Evolutionary conservation across 805 yeast genomes (phyloP).

Genomic region (Kodamaea fukazawae): DNA sequence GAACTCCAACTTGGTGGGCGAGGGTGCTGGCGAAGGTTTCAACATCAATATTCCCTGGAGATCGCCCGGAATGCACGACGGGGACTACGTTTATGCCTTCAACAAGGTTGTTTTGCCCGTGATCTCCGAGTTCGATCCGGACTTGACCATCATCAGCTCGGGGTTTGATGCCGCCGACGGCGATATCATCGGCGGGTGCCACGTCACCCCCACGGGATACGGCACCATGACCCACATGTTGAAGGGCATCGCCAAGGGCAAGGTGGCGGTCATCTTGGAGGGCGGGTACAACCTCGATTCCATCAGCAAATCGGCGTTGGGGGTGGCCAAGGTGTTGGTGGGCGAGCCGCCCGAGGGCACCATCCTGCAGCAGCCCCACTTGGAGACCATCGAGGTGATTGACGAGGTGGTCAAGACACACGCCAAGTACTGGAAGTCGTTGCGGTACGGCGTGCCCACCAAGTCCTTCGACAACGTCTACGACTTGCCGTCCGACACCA

Average conservation of each 20-base stretch:
- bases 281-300: constrained; percentile 96
- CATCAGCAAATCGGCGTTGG: constrained; percentile 84
- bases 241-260: constrained; percentile 84
- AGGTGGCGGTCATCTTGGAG: constrained; percentile 83
- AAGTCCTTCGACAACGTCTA: constrained; percentile 39
- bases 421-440: constrained; percentile 82
- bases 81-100: constrained; percentile 92
- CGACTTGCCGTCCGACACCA: constrained; percentile 30
- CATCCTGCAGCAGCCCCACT: constrained; percentile 60
- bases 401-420: constrained; percentile 79
- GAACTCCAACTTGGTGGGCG: constrained; percentile 76
- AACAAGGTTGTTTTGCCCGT: constrained; percentile 83
- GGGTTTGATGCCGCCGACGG: constrained; percentile 99
- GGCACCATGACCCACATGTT: constrained; percentile 94
- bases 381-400: constrained; percentile 75
- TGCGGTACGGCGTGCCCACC: constrained; percentile 62
- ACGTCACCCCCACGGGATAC: constrained; percentile 92
- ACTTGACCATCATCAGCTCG: constrained; percentile 85
- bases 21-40: constrained; percentile 81
- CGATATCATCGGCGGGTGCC: constrained; percentile 94
- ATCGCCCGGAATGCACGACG: constrained; percentile 87
- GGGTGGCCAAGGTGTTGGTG: constrained; percentile 83
- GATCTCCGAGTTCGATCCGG: constrained; percentile 87
- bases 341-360: constrained; percentile 94
- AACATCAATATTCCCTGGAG: constrained; percentile 95